phyloP scores from a whole-genome alignment of 345 rosid genomes.

The Eucalyptus erythrocorys region DNA sequence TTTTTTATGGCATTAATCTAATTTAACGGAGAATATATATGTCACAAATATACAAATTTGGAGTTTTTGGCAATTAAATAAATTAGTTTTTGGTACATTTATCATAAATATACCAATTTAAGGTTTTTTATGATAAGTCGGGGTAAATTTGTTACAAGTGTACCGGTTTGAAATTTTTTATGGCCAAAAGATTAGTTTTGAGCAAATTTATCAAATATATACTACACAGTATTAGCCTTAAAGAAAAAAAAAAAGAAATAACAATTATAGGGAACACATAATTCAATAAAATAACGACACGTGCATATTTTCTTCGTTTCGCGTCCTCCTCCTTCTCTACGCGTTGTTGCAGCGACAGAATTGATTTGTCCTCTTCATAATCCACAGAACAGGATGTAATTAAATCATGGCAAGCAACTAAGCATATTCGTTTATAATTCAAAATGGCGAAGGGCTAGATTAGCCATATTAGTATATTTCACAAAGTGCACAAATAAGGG shows the following conservation, averaged over 20 bases:
- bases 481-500: not conserved
- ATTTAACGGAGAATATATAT: too few species aligned
- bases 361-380: not conserved
- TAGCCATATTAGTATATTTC: not conserved
- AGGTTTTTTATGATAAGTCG: too few species aligned
- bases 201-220: rapidly evolving
- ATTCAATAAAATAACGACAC: not conserved
- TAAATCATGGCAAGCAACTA: not conserved
- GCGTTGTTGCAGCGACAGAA: not conserved
- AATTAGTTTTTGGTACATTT: too few species aligned
- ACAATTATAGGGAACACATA: not conserved
- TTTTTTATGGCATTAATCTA: too few species aligned
- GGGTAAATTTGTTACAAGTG: rapidly evolving
- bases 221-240: rapidly evolving
- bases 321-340: not conserved
- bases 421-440: not conserved
- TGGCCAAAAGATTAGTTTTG: too few species aligned
- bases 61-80: too few species aligned
- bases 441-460: not conserved
- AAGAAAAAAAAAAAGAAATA: not conserved
- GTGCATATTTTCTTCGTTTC: not conserved
- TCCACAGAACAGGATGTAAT: not conserved
- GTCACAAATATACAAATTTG: too few species aligned
- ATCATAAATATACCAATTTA: too few species aligned
- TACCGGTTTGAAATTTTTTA: too few species aligned